A percentile compares a stretch with the other conserved stretches of the same genome.
Conservation (phyloP, 1,284 basidiomycete species). For the Papiliotrema terrestris region DNA sequence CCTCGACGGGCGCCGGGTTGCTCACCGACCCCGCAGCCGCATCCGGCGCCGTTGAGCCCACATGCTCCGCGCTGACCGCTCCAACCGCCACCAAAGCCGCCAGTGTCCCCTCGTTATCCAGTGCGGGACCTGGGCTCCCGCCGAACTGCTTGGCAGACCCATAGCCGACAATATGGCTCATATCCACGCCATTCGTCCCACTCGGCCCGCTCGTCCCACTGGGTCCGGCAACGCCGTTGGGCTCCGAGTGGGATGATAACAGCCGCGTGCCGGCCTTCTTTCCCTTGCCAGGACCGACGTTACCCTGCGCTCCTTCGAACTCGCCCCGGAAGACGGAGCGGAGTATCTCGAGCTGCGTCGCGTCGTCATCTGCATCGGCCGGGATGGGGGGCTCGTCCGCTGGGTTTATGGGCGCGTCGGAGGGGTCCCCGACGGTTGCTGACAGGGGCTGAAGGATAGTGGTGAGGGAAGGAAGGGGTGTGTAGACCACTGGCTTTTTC, state of each 20-base stretch:
- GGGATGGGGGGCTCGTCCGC: slow-evolving; percentile 15
- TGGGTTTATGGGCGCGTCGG: background rate
- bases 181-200: background rate
- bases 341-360: slow-evolving; percentile 39
- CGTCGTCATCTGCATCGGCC: slow-evolving; percentile 37
- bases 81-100: background rate
- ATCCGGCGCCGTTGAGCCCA: background rate
- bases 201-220: background rate
- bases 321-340: slow-evolving; percentile 26
- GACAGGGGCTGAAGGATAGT: slow-evolving; percentile 60
- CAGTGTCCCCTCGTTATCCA: background rate
- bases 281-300: slow-evolving; percentile 5
- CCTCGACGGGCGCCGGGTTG: background rate
- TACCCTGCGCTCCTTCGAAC: slow-evolving; percentile 7
- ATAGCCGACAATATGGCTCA: background rate
- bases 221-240: background rate
- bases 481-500: slow-evolving; percentile 83
- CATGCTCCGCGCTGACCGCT: background rate
- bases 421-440: slow-evolving; percentile 2
- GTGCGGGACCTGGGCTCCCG: no score
- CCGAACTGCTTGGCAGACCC: background rate
- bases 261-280: slow-evolving; percentile 11
- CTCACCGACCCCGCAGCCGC: background rate
- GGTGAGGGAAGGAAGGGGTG: slow-evolving; percentile 47
- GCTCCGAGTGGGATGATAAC: background rate